Evolutionary conservation across 495 filamentous ascomycete species (phyloP).

Genomic region (Daldinia concentrica): DNA sequence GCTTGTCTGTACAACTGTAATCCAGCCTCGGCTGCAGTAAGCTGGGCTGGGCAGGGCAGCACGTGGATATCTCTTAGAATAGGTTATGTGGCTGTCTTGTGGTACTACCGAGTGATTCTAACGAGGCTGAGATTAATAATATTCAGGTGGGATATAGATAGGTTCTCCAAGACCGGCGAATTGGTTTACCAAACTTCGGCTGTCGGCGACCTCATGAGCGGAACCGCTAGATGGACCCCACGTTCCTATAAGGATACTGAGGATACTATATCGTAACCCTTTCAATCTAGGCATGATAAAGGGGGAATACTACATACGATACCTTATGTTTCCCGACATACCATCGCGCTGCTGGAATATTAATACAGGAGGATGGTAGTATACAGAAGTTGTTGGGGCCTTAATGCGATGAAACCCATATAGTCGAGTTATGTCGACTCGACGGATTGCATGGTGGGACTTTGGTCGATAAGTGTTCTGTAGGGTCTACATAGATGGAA

Average conservation of each 20-base stretch:
- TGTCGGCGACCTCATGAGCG: not conserved
- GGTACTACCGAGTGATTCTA: not conserved
- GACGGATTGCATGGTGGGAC: too few relatives aligned
- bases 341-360: not conserved
- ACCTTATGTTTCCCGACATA: not conserved
- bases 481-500: not conserved
- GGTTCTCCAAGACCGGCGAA: not conserved
- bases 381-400: slow-evolving; percentile 14
- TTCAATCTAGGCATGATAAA: slow-evolving; percentile 15
- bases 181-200: slow-evolving; percentile 12
- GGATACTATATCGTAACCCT: slow-evolving; percentile 7
- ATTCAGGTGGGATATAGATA: not conserved
- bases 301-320: slow-evolving; percentile 1
- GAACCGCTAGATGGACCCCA: slow-evolving; percentile 5
- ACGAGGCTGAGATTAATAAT: not conserved
- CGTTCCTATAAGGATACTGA: slow-evolving; percentile 6
- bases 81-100: not conserved
- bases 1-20: not conserved
- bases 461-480: too few relatives aligned
- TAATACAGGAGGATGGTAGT: not conserved
- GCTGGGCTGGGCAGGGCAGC: not conserved
- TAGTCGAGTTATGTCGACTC: too few relatives aligned
- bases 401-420: slow-evolving; percentile 24
- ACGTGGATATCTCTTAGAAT: not conserved
- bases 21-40: not conserved